Percentiles rank a stretch among this genome's conserved stretches.
Evolutionary conservation across 441 rosid genomes (phyloP).

Genomic region (Arabidopsis lyrata): DNA sequence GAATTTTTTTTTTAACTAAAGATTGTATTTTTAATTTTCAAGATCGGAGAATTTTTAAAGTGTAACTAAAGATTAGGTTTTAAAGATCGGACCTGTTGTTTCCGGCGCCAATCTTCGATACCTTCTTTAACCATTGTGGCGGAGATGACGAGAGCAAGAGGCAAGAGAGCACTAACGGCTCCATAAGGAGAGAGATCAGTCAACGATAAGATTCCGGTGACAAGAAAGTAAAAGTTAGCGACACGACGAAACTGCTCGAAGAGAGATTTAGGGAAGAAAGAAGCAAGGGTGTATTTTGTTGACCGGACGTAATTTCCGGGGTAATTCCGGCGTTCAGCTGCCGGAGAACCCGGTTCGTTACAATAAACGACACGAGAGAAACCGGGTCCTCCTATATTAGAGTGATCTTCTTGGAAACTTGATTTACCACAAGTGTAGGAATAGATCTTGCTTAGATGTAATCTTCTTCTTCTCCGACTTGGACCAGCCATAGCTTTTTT

Average conservation of each 20-base stretch:
- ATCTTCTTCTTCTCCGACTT: slow-evolving; percentile 56
- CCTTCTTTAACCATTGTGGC: slow-evolving; percentile 92
- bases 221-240: slow-evolving; percentile 85
- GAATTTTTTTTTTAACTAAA: neutral
- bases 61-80: neutral
- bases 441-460: slow-evolving; percentile 69
- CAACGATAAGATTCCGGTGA: slow-evolving; percentile 84
- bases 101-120: slow-evolving; percentile 89
- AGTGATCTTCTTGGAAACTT: slow-evolving; percentile 74
- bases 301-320: slow-evolving; percentile 73
- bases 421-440: slow-evolving; percentile 69
- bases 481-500: slow-evolving; percentile 7
- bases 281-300: slow-evolving; percentile 80
- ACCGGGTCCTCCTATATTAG: slow-evolving; percentile 92
- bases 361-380: slow-evolving; percentile 85
- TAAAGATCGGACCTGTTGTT: slow-evolving; percentile 64
- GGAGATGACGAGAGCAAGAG: slow-evolving; percentile 78
- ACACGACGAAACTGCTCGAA: slow-evolving; percentile 97
- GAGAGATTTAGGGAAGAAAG: slow-evolving; percentile 86
- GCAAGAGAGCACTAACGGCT: slow-evolving; percentile 76
- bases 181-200: slow-evolving; percentile 86
- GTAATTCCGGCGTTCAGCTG: slow-evolving; percentile 62
- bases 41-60: neutral
- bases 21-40: neutral
- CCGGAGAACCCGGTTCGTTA: slow-evolving; percentile 76